Conservation (phyloP, 257 asterid species). For the Fraxinus americana region DNA sequence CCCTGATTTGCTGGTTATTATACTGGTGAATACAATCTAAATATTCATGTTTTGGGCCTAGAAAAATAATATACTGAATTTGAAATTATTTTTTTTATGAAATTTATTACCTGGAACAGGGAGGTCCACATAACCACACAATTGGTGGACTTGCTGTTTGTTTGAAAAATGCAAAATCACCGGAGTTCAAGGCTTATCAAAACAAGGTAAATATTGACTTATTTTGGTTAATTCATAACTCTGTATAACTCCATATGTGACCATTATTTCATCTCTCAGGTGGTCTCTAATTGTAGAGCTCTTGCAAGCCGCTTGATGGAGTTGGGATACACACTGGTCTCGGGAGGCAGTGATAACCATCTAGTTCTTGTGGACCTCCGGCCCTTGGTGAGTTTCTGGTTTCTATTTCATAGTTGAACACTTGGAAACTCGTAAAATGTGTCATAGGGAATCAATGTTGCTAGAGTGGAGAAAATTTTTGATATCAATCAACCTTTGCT, state of each 20-base stretch:
- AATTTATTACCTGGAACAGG: slow-evolving; percentile 44
- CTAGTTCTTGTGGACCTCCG: slow-evolving; percentile 96
- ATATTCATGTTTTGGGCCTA: neutral
- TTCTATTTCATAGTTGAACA: slow-evolving; percentile 5
- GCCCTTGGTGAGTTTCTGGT: slow-evolving; percentile 61
- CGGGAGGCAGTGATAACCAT: slow-evolving; percentile 98
- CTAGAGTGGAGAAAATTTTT: too few species aligned
- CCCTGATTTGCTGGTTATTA: too few species aligned
- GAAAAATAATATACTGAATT: neutral
- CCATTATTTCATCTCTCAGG: slow-evolving; percentile 37
- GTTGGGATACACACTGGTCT: slow-evolving; percentile 84
- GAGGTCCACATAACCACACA: slow-evolving; percentile 96
- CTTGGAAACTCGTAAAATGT: neutral
- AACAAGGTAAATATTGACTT: slow-evolving; percentile 50
- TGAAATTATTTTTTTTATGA: neutral
- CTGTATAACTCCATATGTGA: slow-evolving; percentile 24
- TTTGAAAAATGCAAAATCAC: slow-evolving; percentile 78
- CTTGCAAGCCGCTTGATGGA: slow-evolving; percentile 71
- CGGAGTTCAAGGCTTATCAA: slow-evolving; percentile 79
- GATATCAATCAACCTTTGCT: neutral
- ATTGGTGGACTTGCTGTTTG: slow-evolving; percentile 89
- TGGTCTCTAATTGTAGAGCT: slow-evolving; percentile 86
- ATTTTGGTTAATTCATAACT: slow-evolving; percentile 2
- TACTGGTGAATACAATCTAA: too few species aligned
- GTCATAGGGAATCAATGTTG: neutral